Conservation (phyloP, 1,284 basidiomycete species). For the Heimioporus retisporus region DNA sequence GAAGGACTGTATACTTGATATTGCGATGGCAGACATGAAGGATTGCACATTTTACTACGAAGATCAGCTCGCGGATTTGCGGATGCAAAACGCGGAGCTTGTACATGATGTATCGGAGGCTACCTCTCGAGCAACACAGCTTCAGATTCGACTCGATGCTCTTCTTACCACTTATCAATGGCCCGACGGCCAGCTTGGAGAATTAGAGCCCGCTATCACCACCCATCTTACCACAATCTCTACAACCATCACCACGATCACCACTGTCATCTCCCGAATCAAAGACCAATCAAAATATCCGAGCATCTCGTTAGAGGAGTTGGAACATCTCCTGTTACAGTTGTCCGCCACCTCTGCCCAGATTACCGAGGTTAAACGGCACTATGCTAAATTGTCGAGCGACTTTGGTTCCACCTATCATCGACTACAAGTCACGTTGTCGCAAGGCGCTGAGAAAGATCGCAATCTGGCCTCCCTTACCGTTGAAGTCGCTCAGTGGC, state of each 20-base stretch:
- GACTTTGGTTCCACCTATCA: neutral
- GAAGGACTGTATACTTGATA: constrained; percentile 9
- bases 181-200: neutral
- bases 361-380: constrained; percentile 8
- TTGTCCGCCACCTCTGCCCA: constrained; percentile 9
- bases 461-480: constrained; percentile 6
- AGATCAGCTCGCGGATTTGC: constrained; percentile 5
- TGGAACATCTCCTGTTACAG: constrained; percentile 19
- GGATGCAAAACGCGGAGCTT: constrained; percentile 15
- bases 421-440: constrained; percentile 2
- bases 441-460: constrained; percentile 12
- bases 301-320: constrained; percentile 16
- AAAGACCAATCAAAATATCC: constrained; percentile 14
- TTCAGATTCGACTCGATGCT: constrained; percentile 14
- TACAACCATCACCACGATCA: constrained; percentile 8
- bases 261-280: constrained; percentile 11
- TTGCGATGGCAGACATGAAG: constrained; percentile 11
- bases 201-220: neutral
- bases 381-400: neutral
- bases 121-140: constrained; percentile 2
- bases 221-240: neutral
- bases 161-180: neutral
- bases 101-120: neutral
- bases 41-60: neutral
- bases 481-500: constrained; percentile 10